phyloP scores from a whole-genome alignment of 441 rosid genomes.

The Melastoma candidum region DNA sequence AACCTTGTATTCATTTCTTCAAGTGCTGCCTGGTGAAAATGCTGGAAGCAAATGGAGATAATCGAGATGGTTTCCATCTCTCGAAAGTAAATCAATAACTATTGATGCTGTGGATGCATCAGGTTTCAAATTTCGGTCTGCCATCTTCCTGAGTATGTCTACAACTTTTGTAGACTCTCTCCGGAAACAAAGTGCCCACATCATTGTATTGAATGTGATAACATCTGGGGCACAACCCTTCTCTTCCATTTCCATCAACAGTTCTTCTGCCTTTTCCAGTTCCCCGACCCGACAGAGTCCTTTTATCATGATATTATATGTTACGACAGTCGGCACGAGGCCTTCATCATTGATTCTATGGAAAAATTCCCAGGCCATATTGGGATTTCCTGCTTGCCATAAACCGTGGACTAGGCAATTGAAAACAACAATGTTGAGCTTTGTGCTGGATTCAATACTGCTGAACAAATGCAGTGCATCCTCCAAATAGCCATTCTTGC shows the following conservation, averaged over 20 bases:
- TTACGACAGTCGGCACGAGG: conserved; percentile 18
- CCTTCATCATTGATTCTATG: conserved; percentile 10
- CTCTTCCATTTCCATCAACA: conserved; percentile 26
- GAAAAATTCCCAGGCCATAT: conserved; percentile 5
- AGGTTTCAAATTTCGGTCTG: conserved; percentile 20
- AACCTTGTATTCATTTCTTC: not conserved
- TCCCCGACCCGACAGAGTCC: conserved; percentile 22
- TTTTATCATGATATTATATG: conserved; percentile 18
- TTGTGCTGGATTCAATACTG: not conserved
- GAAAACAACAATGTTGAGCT: no score
- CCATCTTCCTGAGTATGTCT: conserved; percentile 29
- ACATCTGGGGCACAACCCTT: conserved; percentile 27
- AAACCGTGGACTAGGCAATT: no score
- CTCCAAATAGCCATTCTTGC: conserved; percentile 3
- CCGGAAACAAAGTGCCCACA: conserved; percentile 19
- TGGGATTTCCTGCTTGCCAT: no score
- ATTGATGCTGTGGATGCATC: conserved; percentile 14
- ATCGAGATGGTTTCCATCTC: conserved; percentile 18
- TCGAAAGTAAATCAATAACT: conserved; percentile 20
- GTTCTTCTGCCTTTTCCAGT: conserved; percentile 21
- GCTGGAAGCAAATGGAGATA: conserved; percentile 22
- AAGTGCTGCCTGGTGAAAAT: conserved; percentile 15
- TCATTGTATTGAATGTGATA: conserved; percentile 24
- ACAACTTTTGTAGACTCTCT: conserved; percentile 18
- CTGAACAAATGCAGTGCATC: conserved; percentile 7